phyloP scores from a whole-genome alignment of 768 basidiomycete genomes.

The Sarcodon sp. region DNA sequence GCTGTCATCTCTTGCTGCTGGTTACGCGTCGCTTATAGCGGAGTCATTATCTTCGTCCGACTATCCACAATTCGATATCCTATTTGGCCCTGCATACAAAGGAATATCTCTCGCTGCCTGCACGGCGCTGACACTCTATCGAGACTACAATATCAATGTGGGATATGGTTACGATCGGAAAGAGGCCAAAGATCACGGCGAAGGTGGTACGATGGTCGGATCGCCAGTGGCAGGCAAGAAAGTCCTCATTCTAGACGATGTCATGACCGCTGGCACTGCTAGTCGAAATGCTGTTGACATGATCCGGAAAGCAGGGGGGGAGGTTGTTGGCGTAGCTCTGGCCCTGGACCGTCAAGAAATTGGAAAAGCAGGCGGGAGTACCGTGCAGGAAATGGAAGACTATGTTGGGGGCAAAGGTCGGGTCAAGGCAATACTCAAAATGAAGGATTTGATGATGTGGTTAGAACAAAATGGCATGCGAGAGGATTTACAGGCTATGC shows the following conservation, averaged over 20 bases:
- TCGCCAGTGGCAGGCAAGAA: conserved; percentile 66
- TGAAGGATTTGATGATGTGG: conserved; percentile 81
- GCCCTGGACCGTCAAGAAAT: conserved; percentile 81
- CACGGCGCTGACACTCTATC: conserved; percentile 63
- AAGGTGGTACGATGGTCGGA: conserved; percentile 88
- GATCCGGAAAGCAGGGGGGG: conserved; percentile 54
- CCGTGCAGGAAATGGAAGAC: conserved; percentile 72
- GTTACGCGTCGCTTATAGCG: conserved; percentile 75
- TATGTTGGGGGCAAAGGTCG: conserved; percentile 57
- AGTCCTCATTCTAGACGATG: conserved; percentile 90
- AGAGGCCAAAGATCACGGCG: conserved; percentile 92
- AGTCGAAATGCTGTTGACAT: conserved; percentile 73
- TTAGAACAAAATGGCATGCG: conserved; percentile 54
- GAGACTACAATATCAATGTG: conserved; percentile 48
- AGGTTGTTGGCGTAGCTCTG: conserved; percentile 82
- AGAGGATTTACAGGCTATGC: conserved; percentile 59
- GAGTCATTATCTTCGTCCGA: conserved; percentile 27
- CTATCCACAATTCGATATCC: conserved; percentile 52
- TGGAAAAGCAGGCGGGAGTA: conserved; percentile 58
- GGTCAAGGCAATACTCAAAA: conserved; percentile 70
- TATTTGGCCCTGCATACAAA: conserved; percentile 97
- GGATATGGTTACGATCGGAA: conserved; percentile 92
- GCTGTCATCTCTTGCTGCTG: conserved; percentile 60
- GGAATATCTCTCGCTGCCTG: conserved; percentile 89
- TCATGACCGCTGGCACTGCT: conserved; percentile 89